Conservation (phyloP, 2,329 filamentous ascomycete genomes). For the Fusarium albosuccineum region DNA sequence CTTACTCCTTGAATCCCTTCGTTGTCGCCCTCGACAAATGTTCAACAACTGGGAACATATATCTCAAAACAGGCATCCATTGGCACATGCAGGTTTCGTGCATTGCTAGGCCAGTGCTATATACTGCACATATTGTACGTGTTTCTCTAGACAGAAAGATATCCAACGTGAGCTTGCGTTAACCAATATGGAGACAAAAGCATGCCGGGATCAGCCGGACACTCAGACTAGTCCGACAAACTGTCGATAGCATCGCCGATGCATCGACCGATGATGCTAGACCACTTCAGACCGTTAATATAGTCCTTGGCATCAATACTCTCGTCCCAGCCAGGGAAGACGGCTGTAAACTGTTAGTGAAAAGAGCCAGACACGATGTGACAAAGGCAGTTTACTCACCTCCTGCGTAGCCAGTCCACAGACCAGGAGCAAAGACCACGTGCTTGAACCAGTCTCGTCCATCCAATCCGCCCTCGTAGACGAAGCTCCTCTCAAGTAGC, state of each 20-base stretch:
- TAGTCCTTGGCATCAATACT: slow-evolving; percentile 72
- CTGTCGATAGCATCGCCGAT: slow-evolving; percentile 62
- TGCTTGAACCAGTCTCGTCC: slow-evolving; percentile 92
- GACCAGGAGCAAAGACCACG: slow-evolving; percentile 89
- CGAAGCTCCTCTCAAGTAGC: slow-evolving; percentile 82
- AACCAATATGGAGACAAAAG: no score
- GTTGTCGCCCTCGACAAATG: no score
- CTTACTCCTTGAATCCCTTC: no score
- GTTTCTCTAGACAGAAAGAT: no score
- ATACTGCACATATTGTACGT: no score
- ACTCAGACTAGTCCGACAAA: slow-evolving; percentile 37
- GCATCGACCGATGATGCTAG: slow-evolving; percentile 67
- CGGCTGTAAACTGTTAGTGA: slow-evolving; percentile 55
- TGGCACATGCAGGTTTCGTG: no score
- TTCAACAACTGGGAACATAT: no score
- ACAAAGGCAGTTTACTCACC: slow-evolving; percentile 58
- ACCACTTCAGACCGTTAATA: slow-evolving; percentile 70
- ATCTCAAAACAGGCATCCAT: no score
- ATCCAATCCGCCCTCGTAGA: slow-evolving; percentile 82
- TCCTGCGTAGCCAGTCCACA: slow-evolving; percentile 93
- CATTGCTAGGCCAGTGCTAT: no score
- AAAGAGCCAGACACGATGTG: no score
- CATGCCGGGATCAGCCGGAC: background rate
- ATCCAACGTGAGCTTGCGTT: background rate
- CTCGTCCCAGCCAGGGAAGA: slow-evolving; percentile 73